phyloP scores from a whole-genome alignment of 2,329 filamentous ascomycete species.

The Fusarium sp. region DNA sequence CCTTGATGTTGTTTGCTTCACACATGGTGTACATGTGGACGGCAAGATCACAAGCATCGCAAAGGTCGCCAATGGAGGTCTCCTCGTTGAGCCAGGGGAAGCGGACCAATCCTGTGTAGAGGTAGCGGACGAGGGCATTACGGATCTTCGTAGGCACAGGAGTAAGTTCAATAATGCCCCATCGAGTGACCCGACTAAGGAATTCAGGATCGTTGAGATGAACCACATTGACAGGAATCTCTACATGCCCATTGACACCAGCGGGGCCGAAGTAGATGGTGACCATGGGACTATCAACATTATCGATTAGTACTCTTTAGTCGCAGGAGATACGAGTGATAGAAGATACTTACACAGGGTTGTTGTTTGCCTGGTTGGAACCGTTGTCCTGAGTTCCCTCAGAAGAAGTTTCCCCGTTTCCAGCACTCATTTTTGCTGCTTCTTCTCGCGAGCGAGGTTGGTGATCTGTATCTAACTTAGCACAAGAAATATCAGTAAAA shows the following conservation, averaged over 20 bases:
- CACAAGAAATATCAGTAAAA: not conserved
- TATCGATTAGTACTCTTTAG: not conserved
- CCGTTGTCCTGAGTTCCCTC: too few relatives aligned
- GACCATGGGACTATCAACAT: not conserved
- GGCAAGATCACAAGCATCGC: not conserved
- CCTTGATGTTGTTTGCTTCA: accelerated
- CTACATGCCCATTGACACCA: not conserved
- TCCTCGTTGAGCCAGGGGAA: not conserved
- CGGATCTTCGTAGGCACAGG: not conserved
- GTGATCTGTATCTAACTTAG: not conserved
- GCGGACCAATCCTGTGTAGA: not conserved
- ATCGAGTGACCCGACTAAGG: not conserved
- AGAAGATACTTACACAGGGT: not conserved
- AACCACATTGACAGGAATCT: not conserved
- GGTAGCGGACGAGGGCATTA: not conserved
- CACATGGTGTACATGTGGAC: not conserved
- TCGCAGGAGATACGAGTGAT: not conserved
- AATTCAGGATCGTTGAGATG: not conserved
- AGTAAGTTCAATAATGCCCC: not conserved
- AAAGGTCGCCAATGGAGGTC: not conserved
- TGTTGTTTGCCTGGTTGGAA: too few relatives aligned
- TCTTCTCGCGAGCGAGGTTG: not conserved
- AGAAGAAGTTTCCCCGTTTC: not conserved
- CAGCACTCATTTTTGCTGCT: not conserved
- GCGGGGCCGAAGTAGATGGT: not conserved